These are phyloP conservation scores for Trichoderma orchidacearum DNA, from an alignment of 495 filamentous ascomycete genomes.

Conservation along the genomic window DNA sequence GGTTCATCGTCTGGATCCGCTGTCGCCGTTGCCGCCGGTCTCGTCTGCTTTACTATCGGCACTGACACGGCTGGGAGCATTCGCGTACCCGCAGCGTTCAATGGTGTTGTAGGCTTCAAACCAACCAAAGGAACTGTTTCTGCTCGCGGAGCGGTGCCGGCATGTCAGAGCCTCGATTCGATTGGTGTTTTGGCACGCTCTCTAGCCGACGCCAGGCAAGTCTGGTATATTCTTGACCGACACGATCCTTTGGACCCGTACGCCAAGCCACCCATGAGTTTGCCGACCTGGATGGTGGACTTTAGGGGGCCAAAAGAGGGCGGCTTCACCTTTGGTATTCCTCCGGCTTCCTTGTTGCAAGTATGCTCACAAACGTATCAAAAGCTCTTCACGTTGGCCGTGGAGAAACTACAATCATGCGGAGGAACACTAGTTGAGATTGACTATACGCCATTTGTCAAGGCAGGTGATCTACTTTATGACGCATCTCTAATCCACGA, in stretches of 20 bases:
- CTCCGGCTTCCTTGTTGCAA: conserved; percentile 29
- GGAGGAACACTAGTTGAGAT: conserved; percentile 32
- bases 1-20: conserved; percentile 49
- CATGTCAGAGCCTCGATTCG: conserved; percentile 48
- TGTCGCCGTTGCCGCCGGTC: conserved; percentile 40
- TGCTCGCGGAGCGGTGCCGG: conserved; percentile 42
- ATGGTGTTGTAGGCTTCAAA: conserved; percentile 54
- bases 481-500: conserved; percentile 42
- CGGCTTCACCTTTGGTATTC: conserved; percentile 40
- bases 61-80: conserved; percentile 58
- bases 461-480: conserved; percentile 44
- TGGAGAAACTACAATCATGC: conserved; percentile 25
- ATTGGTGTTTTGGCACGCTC: conserved; percentile 41
- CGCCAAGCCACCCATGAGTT: conserved; percentile 29
- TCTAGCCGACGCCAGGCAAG: conserved; percentile 35
- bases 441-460: conserved; percentile 41
- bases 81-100: conserved; percentile 47
- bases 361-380: conserved; percentile 30
- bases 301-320: conserved; percentile 28
- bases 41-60: conserved; percentile 49
- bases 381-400: conserved; percentile 28
- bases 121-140: conserved; percentile 52
- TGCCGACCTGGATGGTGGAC: conserved; percentile 33
- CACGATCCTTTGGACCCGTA: conserved; percentile 43
- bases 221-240: conserved; percentile 41